A percentile compares a stretch with the other conserved stretches of the same genome.
Evolutionary conservation across 306 rosid genomes (phyloP).

Genomic region (Ormosia semicastrata): DNA sequence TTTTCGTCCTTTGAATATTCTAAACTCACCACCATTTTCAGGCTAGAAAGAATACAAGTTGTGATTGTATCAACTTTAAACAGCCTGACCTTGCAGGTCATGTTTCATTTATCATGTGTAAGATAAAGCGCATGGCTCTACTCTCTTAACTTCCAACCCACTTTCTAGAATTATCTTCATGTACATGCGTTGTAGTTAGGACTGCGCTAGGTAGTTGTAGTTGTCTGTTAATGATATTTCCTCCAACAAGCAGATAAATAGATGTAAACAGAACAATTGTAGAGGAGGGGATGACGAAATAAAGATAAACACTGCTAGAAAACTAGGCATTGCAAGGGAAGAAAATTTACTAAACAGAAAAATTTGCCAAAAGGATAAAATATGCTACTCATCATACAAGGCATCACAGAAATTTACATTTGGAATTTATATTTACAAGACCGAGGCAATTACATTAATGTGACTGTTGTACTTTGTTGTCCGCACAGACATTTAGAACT

Average conservation of each 20-base stretch:
- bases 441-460: neutral
- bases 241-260: neutral
- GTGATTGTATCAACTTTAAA: neutral
- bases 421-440: neutral
- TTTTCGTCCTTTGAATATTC: neutral
- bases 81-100: neutral
- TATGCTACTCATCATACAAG: neutral
- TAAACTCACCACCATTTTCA: neutral
- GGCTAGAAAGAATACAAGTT: neutral
- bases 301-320: neutral
- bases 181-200: neutral
- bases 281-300: neutral
- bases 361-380: neutral
- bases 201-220: neutral
- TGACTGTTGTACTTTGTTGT: neutral
- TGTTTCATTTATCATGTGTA: no score
- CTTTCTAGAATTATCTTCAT: neutral
- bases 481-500: neutral
- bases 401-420: neutral
- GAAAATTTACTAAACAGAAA: neutral
- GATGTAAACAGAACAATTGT: neutral
- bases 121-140: neutral
- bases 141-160: neutral
- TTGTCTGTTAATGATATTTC: neutral
- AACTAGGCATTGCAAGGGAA: neutral